Base-by-base conservation (phyloP, 2,329 filamentous ascomycete species). In the Xylaria sp. region DNA sequence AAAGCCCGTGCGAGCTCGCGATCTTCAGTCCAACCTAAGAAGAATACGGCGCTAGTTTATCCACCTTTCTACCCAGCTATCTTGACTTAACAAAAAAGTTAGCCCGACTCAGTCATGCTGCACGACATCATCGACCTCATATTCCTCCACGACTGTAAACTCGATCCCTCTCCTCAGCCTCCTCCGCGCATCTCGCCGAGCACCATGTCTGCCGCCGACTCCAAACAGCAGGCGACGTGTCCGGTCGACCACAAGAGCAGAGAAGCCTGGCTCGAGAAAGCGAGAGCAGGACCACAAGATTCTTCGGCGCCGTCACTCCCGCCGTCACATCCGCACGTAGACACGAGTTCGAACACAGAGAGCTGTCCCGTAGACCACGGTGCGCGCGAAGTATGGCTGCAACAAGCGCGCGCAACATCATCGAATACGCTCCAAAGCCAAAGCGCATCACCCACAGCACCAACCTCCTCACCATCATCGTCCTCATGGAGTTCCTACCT, bases 221-320 rank as follows among this genome's bases (percentile, higher is more conserved):
- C 44, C 64, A 71, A 65, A 63, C 69, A 61, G 28, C 78, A 78
- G 56, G 78, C 78, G 72, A 85, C 85, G 67, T 98, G 96, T 77
- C 96, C 96, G 5, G 94, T 98, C 77, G 94, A 98, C 82, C 92
- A 94, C 82, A 92, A 93, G 77, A 92, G 94, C 62, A 91, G 96
- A 76, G 92, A 94, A 76, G 89, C 91, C 76, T 99, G 95, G 95
- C 87, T 98, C 46, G 85, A 87, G 66, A 89, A 93, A 78, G 89
- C 91, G 50, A 84, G 82, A 71, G 81, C 88, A 78, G 82, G 81
- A 77, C 69, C 79, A 67, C 68, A 55, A 15, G 61, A 50, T 25
- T 25, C 69, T 37, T 73, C 78, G 44, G 13, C 74, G 79, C 69
- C 78, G 78, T 70, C 78, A 4, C 56, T 76, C 13, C 78, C 76